A percentile compares a stretch with the other conserved stretches of the same genome.
These are phyloP conservation scores for Blastobotrys muscicola DNA, from an alignment of 805 yeast species.

Conservation along the genomic window DNA sequence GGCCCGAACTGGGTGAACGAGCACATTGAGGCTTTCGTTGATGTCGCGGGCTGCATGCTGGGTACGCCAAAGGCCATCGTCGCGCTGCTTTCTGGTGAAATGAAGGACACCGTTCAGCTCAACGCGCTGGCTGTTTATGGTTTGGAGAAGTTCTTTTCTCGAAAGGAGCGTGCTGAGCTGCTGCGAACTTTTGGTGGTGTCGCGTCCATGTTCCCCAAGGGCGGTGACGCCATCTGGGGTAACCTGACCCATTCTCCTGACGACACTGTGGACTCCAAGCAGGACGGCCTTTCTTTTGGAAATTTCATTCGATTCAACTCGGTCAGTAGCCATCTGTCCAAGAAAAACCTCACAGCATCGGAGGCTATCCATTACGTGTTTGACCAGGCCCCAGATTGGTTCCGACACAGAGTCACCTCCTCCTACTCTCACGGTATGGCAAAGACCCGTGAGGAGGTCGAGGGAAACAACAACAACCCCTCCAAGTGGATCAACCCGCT, in stretches of 20 bases:
- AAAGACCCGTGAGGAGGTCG: slow-evolving; percentile 46
- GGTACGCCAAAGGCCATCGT: slow-evolving; percentile 95
- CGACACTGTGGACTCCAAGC: slow-evolving; percentile 32
- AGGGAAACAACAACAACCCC: slow-evolving; percentile 56
- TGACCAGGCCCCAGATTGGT: slow-evolving; percentile 69
- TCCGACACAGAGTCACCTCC: slow-evolving; percentile 47
- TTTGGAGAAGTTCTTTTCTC: slow-evolving; percentile 83
- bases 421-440: slow-evolving; percentile 80
- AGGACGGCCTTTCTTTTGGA: slow-evolving; percentile 43
- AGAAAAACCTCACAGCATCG: slow-evolving; percentile 49
- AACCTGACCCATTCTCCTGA: slow-evolving; percentile 57
- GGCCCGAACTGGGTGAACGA: slow-evolving; percentile 83
- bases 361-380: slow-evolving; percentile 60
- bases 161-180: slow-evolving; percentile 82
- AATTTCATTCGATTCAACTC: slow-evolving; percentile 59
- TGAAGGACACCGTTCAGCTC: slow-evolving; percentile 94
- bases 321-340: slow-evolving; percentile 34
- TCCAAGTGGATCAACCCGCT: slow-evolving; percentile 91
- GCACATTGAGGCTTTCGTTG: slow-evolving; percentile 69
- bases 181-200: slow-evolving; percentile 85
- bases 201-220: slow-evolving; percentile 93
- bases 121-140: slow-evolving; percentile 92
- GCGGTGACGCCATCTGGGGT: slow-evolving; percentile 91
- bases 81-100: slow-evolving; percentile 91
- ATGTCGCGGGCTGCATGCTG: slow-evolving; percentile 79